A percentile compares a stretch with the other conserved stretches of the same genome.
Evolutionary conservation across 2,329 filamentous ascomycete species (phyloP).

Genomic region (Ceratocystis alfenasii): DNA sequence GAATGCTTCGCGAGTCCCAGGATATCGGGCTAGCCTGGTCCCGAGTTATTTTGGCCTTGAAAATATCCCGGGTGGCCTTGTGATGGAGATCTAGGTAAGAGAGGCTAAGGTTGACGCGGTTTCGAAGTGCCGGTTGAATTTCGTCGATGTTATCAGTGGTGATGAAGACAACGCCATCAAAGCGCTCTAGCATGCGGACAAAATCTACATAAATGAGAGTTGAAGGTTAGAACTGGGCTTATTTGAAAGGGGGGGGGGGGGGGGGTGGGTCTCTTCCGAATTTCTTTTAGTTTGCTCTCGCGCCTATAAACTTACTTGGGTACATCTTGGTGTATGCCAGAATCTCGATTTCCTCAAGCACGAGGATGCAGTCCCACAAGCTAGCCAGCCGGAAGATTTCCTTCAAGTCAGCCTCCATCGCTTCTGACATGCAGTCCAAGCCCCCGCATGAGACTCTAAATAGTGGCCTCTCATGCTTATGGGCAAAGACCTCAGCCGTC

Average conservation of each 20-base stretch:
- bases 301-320: background rate
- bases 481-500: slow-evolving; percentile 35
- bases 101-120: background rate
- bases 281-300: background rate
- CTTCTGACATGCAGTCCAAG: background rate
- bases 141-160: background rate
- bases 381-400: background rate
- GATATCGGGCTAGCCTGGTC: background rate
- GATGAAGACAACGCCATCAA: background rate
- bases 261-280: background rate
- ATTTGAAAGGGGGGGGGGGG: background rate
- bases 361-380: background rate
- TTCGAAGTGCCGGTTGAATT: background rate
- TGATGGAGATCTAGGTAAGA: background rate
- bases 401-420: background rate
- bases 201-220: background rate
- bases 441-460: slow-evolving; percentile 26
- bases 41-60: background rate
- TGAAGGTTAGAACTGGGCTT: background rate
- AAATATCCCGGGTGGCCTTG: background rate
- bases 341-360: background rate
- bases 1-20: background rate
- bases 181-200: background rate
- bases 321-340: background rate
- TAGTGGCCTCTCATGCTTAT: slow-evolving; percentile 34